Base-by-base conservation (phyloP, 2,329 filamentous ascomycete species). In the Hypomyces rosellus region DNA sequence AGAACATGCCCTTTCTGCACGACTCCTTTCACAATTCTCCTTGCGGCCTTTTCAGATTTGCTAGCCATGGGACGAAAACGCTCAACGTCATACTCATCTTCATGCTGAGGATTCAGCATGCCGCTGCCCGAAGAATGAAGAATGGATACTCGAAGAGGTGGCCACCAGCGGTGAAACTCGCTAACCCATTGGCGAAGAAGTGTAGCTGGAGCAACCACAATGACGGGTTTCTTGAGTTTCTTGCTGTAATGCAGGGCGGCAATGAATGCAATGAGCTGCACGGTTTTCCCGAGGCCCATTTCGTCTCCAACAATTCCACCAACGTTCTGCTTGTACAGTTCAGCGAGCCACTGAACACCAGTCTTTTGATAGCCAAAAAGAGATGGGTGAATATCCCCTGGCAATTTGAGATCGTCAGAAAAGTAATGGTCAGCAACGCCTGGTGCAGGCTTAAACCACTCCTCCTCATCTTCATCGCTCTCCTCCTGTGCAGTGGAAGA, bases 161-260 rank as follows among this genome's bases (percentile, higher is more conserved):
- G 93, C 95, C 95, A 99, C 95, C 95, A 99, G 12, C 86, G 84
- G 69, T 99, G 95, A 60, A 99, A 97, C 63, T 99, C 93, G 56
- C 95, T 95, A 12, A 96, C 93, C 93, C 93, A 99, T 65, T 99
- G 93, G 54, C 89, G 87, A 72, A 99, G 85, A 20, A 99, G 86
- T 0, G 93, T 99, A 3, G 92, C 92, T 2, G 93, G 93, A 46
- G 90, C 91, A 4, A 99, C 90, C 7, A 99, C 81, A 53, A 99
- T 89, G 40, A 95, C 84, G 0, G 93, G 93, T 53, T 89, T 89
- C 18, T 79, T 81, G 18, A 97, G 78, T 61, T 84, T 88, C 58
- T 86, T 88, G 69, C 90, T 97, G 68, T 96, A 91, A 65, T 99
- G 93, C 8, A 99, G 72, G 3, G 89, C 89, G 3, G 93, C 91